Evolutionary conservation across 495 filamentous ascomycete genomes (phyloP).

Genomic region (Schizothecium vesticola): DNA sequence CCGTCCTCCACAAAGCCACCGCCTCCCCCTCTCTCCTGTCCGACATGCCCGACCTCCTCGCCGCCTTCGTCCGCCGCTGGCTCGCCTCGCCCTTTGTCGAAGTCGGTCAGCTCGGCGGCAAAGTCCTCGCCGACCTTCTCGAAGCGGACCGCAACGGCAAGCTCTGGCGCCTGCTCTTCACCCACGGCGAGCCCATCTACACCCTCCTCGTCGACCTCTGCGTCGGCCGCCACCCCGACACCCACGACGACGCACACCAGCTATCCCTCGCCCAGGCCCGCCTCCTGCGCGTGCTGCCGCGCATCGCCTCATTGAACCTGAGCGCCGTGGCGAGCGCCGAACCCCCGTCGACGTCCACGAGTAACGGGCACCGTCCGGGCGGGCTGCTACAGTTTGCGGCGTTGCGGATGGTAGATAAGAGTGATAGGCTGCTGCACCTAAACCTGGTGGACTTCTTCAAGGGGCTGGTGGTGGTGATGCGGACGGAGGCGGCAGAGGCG

Average conservation of each 20-base stretch:
- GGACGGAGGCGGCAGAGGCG: slow-evolving; percentile 33
- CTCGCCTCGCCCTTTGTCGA: slow-evolving; percentile 64
- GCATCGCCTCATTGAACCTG: slow-evolving; percentile 61
- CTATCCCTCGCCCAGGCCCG: slow-evolving; percentile 75
- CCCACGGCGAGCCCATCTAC: slow-evolving; percentile 47
- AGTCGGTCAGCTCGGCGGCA: slow-evolving; percentile 63
- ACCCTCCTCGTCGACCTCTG: slow-evolving; percentile 57
- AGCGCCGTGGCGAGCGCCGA: slow-evolving; percentile 53
- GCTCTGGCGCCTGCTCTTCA: slow-evolving; percentile 35
- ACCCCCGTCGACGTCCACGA: slow-evolving; percentile 54
- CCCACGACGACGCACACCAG: slow-evolving; percentile 46
- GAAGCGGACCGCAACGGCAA: slow-evolving; percentile 55
- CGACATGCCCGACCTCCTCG: slow-evolving; percentile 56
- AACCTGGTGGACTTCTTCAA: slow-evolving; percentile 72
- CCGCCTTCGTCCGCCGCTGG: slow-evolving; percentile 62
- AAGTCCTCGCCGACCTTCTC: slow-evolving; percentile 64
- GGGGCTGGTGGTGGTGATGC: slow-evolving; percentile 53
- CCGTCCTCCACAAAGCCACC: slow-evolving; percentile 67
- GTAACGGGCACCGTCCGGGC: neutral
- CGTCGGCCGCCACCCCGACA: slow-evolving; percentile 41
- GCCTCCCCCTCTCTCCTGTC: slow-evolving; percentile 55
- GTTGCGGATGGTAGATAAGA: slow-evolving; percentile 65
- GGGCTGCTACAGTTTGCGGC: slow-evolving; percentile 73
- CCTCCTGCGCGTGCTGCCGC: slow-evolving; percentile 63
- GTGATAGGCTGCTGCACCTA: slow-evolving; percentile 75